phyloP scores from a whole-genome alignment of 495 filamentous ascomycete genomes.

The Viridothelium virens region DNA sequence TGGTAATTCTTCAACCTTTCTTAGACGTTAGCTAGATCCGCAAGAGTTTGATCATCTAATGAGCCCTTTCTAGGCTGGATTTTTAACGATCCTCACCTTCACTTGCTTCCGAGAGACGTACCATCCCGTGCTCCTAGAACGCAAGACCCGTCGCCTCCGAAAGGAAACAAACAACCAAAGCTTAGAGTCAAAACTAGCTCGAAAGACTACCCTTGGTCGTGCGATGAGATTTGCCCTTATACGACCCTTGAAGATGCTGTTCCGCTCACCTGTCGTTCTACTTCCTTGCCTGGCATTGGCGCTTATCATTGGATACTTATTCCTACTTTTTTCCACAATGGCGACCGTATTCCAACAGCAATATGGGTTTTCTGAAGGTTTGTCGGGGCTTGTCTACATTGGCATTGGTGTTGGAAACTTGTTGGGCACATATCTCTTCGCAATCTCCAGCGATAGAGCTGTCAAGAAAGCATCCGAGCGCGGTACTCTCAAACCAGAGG shows the following conservation, averaged over 20 bases:
- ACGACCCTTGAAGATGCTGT: conserved; percentile 47
- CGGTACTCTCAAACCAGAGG: conserved; percentile 23
- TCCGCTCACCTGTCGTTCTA: conserved; percentile 26
- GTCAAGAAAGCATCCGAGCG: neutral
- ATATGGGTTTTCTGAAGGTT: conserved; percentile 39
- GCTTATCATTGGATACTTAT: conserved; percentile 21
- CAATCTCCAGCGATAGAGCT: conserved; percentile 30
- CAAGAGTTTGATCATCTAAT: conserved; percentile 20
- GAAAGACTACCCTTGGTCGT: conserved; percentile 24
- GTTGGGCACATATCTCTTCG: conserved; percentile 36
- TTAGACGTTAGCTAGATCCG: conserved; percentile 15
- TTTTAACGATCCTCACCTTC: conserved; percentile 10
- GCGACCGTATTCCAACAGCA: conserved; percentile 45
- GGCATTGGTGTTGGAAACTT: conserved; percentile 44
- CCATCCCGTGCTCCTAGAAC: conserved; percentile 20
- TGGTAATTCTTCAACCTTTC: conserved; percentile 5
- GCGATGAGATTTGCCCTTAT: conserved; percentile 32
- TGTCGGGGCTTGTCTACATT: conserved; percentile 43
- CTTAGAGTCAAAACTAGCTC: conserved; percentile 35
- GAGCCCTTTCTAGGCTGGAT: conserved; percentile 21
- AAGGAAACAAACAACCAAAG: conserved; percentile 25
- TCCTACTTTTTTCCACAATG: conserved; percentile 46
- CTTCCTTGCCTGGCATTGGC: conserved; percentile 15
- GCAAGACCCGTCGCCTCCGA: conserved; percentile 23
- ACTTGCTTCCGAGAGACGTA: conserved; percentile 25